Evolutionary conservation across 345 rosid species (phyloP).

Genomic region (Raphanus raphanistrum): DNA sequence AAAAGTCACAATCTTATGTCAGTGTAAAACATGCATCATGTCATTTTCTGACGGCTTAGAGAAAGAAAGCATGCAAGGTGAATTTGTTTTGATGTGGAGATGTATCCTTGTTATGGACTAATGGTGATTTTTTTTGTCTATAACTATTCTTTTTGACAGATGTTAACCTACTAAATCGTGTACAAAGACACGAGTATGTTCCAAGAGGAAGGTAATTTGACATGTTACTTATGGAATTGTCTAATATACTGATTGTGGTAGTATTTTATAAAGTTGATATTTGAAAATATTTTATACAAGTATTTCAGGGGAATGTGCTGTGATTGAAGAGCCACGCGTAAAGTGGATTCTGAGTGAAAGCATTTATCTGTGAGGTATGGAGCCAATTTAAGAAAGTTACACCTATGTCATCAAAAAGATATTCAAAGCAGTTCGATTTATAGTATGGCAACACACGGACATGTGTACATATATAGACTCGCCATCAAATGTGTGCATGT

Average conservation of each 20-base stretch:
- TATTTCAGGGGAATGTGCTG: background rate
- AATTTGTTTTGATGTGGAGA: too few relatives aligned
- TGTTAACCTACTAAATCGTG: background rate
- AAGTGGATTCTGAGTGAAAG: background rate
- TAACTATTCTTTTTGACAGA: background rate
- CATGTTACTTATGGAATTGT: background rate
- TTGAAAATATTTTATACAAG: background rate
- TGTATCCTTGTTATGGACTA: too few relatives aligned
- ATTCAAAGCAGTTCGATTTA: background rate
- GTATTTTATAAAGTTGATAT: background rate
- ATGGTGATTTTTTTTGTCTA: background rate
- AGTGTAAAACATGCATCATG: background rate
- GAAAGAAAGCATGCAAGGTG: background rate
- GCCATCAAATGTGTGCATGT: slow-evolving; percentile 3
- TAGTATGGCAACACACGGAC: background rate
- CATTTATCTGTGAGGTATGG: background rate
- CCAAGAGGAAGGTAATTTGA: background rate
- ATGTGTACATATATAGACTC: background rate
- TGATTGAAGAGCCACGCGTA: background rate
- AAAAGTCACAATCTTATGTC: background rate
- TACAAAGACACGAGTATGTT: background rate
- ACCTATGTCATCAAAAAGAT: background rate
- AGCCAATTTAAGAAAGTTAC: background rate
- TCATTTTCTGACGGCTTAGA: background rate
- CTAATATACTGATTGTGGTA: background rate